A percentile compares a stretch with the other conserved stretches of the same genome.
Conservation (phyloP, 2,329 filamentous ascomycete genomes). For the Lecanosticta acicola region DNA sequence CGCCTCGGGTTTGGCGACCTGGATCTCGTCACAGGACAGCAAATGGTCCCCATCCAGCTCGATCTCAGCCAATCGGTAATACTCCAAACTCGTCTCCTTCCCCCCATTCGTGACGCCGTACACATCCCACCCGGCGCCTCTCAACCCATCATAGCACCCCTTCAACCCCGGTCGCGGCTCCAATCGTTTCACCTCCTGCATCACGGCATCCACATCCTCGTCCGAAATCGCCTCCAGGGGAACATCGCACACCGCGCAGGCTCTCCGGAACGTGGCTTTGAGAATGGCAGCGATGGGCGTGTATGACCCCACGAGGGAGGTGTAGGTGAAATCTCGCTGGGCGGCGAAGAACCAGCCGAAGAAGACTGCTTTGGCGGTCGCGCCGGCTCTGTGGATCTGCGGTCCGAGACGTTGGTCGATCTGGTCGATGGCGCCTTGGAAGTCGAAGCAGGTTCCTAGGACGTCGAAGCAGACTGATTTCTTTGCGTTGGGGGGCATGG, state of each 20-base stretch:
- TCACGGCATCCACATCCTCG: slow-evolving; percentile 27
- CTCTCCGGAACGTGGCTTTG: slow-evolving; percentile 23
- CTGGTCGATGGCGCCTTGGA: slow-evolving; percentile 21
- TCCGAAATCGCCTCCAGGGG: slow-evolving; percentile 18
- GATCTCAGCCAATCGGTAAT: slow-evolving; percentile 26
- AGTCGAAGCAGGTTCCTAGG: slow-evolving; percentile 30
- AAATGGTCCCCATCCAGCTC: slow-evolving; percentile 25
- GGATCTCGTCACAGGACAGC: slow-evolving; percentile 27
- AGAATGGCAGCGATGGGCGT: slow-evolving; percentile 27
- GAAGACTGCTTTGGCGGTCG: slow-evolving; percentile 25
- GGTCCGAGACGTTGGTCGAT: slow-evolving; percentile 21
- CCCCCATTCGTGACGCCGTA: slow-evolving; percentile 30
- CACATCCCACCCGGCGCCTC: slow-evolving; percentile 27
- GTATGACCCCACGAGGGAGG: slow-evolving; percentile 23
- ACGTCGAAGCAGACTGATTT: slow-evolving; percentile 30
- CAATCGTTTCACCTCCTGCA: slow-evolving; percentile 21
- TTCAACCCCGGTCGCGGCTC: slow-evolving; percentile 23
- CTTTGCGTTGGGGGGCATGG: background rate
- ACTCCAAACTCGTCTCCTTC: slow-evolving; percentile 26
- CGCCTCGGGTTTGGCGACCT: slow-evolving; percentile 27
- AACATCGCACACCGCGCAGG: slow-evolving; percentile 24
- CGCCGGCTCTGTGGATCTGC: slow-evolving; percentile 12
- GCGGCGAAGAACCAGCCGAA: slow-evolving; percentile 31
- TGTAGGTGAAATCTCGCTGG: slow-evolving; percentile 30
- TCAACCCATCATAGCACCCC: slow-evolving; percentile 26